Evolutionary conservation across 2,329 filamentous ascomycete species (phyloP).

Genomic region (Bisporella sp.): DNA sequence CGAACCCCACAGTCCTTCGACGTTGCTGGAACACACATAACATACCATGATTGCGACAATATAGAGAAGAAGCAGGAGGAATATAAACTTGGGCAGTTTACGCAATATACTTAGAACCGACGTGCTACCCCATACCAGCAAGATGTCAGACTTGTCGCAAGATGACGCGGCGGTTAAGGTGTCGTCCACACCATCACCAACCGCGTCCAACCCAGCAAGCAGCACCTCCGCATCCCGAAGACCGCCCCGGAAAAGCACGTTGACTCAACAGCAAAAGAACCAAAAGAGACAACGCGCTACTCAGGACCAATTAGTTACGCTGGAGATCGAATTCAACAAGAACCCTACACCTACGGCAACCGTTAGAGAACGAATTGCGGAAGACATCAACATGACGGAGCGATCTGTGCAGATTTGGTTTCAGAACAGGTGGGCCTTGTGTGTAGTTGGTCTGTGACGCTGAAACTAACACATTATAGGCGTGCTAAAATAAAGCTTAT

Average conservation of each 20-base stretch:
- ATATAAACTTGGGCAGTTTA: neutral
- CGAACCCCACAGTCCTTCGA: constrained; percentile 5
- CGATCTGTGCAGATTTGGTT: constrained; percentile 99
- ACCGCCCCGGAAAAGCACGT: constrained; percentile 90
- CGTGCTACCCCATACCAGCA: neutral
- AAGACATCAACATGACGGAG: constrained; percentile 99
- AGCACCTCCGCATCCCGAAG: constrained; percentile 59
- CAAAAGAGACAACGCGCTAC: constrained; percentile 97
- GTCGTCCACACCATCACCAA: constrained; percentile 28
- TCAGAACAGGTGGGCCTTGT: constrained; percentile 76
- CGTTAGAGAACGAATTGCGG: constrained; percentile 84
- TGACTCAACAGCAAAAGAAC: constrained; percentile 99
- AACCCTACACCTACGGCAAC: constrained; percentile 93
- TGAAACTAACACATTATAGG: constrained; percentile 40
- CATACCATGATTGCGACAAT: neutral
- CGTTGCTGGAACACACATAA: neutral
- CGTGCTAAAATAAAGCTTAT: constrained; percentile 99
- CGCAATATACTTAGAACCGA: neutral
- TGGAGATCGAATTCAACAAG: constrained; percentile 98
- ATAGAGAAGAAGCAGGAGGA: neutral
- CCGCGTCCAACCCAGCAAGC: constrained; percentile 36
- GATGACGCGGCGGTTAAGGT: constrained; percentile 27
- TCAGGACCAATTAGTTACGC: constrained; percentile 86
- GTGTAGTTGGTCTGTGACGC: constrained; percentile 1
- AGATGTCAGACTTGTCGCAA: constrained; percentile 25